Conservation (phyloP, 768 basidiomycete genomes). For the Boletus rubroflammeus region DNA sequence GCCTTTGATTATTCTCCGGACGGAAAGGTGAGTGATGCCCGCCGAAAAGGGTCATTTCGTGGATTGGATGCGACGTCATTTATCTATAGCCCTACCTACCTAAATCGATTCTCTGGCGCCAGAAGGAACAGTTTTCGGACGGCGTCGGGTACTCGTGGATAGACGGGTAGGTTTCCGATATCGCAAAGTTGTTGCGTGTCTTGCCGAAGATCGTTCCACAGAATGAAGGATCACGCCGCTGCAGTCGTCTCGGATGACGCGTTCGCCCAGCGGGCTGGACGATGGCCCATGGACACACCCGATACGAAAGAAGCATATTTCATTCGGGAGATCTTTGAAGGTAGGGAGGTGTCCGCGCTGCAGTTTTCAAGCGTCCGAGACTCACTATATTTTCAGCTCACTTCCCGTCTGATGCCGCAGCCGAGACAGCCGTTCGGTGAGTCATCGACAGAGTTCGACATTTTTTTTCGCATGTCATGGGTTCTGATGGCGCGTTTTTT, state of each 20-base stretch:
- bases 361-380: neutral
- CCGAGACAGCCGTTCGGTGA: slow-evolving; percentile 86
- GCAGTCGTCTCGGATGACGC: slow-evolving; percentile 74
- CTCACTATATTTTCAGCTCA: slow-evolving; percentile 43
- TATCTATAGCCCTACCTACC: slow-evolving; percentile 80
- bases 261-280: slow-evolving; percentile 65
- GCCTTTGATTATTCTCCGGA: slow-evolving; percentile 87
- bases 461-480: slow-evolving; percentile 2
- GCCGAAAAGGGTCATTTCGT: neutral
- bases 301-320: slow-evolving; percentile 97
- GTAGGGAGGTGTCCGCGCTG: slow-evolving; percentile 31
- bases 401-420: slow-evolving; percentile 85
- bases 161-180: slow-evolving; percentile 61
- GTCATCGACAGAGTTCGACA: slow-evolving; percentile 24
- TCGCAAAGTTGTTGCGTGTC: neutral
- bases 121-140: slow-evolving; percentile 99
- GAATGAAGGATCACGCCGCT: slow-evolving; percentile 88
- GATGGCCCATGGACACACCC: slow-evolving; percentile 78
- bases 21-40: slow-evolving; percentile 50
- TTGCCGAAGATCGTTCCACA: slow-evolving; percentile 27
- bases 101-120: slow-evolving; percentile 91
- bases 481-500: slow-evolving; percentile 11
- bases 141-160: slow-evolving; percentile 99
- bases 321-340: slow-evolving; percentile 89
- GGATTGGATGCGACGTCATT: neutral